Conservation (phyloP, 768 basidiomycete species). For the Paxillus involutus region DNA sequence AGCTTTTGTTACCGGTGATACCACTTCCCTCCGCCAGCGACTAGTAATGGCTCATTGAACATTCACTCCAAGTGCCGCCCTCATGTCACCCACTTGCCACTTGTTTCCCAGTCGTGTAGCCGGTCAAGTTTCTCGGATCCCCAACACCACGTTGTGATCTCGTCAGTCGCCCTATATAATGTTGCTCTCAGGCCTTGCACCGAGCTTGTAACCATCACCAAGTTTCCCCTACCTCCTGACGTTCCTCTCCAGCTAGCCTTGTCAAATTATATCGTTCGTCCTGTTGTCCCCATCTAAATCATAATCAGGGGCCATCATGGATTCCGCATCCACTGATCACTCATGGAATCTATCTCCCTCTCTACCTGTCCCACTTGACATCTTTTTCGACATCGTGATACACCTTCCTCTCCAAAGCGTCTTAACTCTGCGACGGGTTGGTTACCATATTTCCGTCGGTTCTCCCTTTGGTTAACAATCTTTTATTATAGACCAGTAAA, state of each 20-base stretch:
- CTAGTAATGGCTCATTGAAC: neutral
- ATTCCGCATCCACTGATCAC: neutral
- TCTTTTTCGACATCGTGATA: slow-evolving; percentile 44
- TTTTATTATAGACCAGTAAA: slow-evolving; percentile 43
- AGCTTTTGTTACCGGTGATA: neutral
- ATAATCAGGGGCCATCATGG: neutral
- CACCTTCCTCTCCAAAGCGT: slow-evolving; percentile 43
- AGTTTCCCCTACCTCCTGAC: neutral
- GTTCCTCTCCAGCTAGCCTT: neutral
- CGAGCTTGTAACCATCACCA: neutral
- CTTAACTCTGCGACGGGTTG: slow-evolving; percentile 47
- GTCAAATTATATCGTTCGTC: too few relatives aligned
- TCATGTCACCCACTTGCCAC: slow-evolving; percentile 1
- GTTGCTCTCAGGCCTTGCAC: neutral
- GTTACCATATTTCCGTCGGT: slow-evolving; percentile 1
- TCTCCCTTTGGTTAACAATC: neutral
- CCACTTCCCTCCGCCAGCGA: neutral
- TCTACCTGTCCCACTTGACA: slow-evolving; percentile 44
- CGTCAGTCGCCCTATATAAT: neutral
- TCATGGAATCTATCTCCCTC: slow-evolving; percentile 7
- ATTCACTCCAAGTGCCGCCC: neutral
- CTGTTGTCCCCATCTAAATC: neutral
- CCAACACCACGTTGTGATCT: slow-evolving; percentile 1
- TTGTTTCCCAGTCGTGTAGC: neutral
- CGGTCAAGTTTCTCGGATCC: neutral